Base-by-base conservation (phyloP, 148 eudicot genomes). In the Talinum fruticosum region DNA sequence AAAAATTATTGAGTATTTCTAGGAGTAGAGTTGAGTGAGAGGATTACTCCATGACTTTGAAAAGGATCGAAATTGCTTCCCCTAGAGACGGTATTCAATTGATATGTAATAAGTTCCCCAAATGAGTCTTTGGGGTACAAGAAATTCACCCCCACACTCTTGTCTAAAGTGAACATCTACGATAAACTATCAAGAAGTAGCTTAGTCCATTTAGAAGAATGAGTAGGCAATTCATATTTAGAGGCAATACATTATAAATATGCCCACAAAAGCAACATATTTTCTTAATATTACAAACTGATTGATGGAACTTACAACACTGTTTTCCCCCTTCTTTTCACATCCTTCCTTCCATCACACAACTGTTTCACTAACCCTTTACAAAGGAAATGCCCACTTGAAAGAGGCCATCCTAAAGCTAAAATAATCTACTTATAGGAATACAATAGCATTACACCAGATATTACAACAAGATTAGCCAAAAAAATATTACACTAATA, bases 381-480 rank as follows among this genome's bases (percentile, higher is more conserved):
- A 82, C 85, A 82, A 71, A 32, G 80, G 80, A 81, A 82, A 73
- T 59, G 57, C 57, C 78, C 32, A 57, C n/a, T 38, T 8, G 57
- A 75, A 69, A 75, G 72, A 75, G 85, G 3, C 72, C 37, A 35
- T 26, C 34, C 79, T 75, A 59, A 69, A 61, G 32, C 79, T 78
- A 74, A 49, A 47, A 75, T 45, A 34, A 82, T 57, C 85, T 78
- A 79, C 45, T 28, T 28, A 24, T 66, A 72, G 49, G 66, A 78
- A 44, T 75, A 74, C 81, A 78, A 44, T 37, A 71, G 29, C 66
- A 79, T 69, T 78, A 82, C 71, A 73, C 65, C 78, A 78, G 28
- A 62, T 75, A 82, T 79, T 82, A 82, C 85, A 78, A 70, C 78
- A 82, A 15, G 30, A 61, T 68, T 74, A 69, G 47, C 74, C 75